phyloP scores from a whole-genome alignment of 805 yeast species.

The Cyberlindnera samutprakarnensis region DNA sequence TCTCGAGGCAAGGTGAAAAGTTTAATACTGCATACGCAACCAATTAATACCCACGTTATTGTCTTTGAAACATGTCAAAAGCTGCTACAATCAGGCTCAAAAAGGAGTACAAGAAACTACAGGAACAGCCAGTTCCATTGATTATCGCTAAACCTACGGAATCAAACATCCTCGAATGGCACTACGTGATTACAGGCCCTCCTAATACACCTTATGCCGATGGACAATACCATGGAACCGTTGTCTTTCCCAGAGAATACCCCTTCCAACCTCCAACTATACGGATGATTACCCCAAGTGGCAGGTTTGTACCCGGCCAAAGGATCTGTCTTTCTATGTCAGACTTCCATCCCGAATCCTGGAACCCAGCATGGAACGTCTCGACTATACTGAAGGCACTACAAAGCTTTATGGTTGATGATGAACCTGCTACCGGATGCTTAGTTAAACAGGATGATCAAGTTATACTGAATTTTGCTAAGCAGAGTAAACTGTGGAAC shows the following conservation, averaged over 20 bases:
- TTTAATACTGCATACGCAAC: too few species aligned
- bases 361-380: conserved; percentile 96
- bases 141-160: conserved; percentile 81
- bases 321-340: conserved; percentile 80
- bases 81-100: conserved; percentile 42
- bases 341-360: conserved; percentile 84
- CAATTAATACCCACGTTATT: too few species aligned
- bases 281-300: conserved; percentile 80
- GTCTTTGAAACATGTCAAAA: conserved; percentile 3
- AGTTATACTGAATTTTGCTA: too few species aligned
- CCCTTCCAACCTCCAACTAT: conserved; percentile 89
- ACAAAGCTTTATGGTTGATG: conserved; percentile 82
- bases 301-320: conserved; percentile 68
- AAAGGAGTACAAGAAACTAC: conserved; percentile 71
- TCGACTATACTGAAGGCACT: conserved; percentile 78
- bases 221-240: conserved; percentile 81
- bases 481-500: too few species aligned
- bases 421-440: conserved; percentile 75
- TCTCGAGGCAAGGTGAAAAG: too few species aligned
- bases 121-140: conserved; percentile 72
- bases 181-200: conserved; percentile 84
- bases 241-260: conserved; percentile 77
- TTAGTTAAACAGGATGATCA: too few species aligned
- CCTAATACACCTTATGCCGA: conserved; percentile 76
- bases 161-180: conserved; percentile 83